Percentiles rank a stretch among this genome's conserved stretches.
Evolutionary conservation across 2,329 filamentous ascomycete genomes (phyloP).

Genomic region (Nemania sp.): DNA sequence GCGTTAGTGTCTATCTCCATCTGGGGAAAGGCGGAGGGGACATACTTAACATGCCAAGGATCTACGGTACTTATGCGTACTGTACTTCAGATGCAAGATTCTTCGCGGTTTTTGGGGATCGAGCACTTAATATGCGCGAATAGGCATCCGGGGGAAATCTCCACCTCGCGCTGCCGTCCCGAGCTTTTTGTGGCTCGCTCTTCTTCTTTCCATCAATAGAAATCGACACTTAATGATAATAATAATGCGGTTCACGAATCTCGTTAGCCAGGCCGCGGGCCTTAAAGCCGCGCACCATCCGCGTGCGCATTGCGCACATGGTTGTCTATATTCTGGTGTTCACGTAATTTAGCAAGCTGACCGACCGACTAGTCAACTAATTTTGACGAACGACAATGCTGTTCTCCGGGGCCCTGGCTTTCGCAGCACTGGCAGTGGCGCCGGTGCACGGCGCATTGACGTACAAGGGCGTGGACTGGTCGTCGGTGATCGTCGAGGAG

Average conservation of each 20-base stretch:
- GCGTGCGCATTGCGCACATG: neutral
- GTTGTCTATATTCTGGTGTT: neutral
- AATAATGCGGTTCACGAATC: neutral
- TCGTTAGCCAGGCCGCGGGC: neutral
- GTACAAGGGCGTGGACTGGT: conserved; percentile 72
- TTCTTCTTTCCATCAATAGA: conserved; percentile 26
- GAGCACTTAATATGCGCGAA: neutral
- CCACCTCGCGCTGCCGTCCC: neutral
- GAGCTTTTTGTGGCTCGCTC: neutral
- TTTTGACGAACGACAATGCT: conserved; percentile 29
- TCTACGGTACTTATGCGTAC: too few species aligned
- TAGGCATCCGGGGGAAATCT: neutral
- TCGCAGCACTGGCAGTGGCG: conserved; percentile 26
- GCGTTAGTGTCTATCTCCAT: neutral
- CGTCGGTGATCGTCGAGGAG: conserved; percentile 67
- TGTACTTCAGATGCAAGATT: too few species aligned
- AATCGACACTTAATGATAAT: neutral
- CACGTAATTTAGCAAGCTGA: neutral
- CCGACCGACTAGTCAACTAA: neutral
- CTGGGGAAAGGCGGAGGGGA: conserved; percentile 14
- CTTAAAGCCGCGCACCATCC: conserved; percentile 7
- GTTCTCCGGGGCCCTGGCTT: conserved; percentile 24
- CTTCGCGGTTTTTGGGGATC: too few species aligned
- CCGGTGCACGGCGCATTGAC: conserved; percentile 51
- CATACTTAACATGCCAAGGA: conserved; percentile 10